Conservation (phyloP, 192 early-diverging fungal genomes). For the Linnemannia zychae region DNA sequence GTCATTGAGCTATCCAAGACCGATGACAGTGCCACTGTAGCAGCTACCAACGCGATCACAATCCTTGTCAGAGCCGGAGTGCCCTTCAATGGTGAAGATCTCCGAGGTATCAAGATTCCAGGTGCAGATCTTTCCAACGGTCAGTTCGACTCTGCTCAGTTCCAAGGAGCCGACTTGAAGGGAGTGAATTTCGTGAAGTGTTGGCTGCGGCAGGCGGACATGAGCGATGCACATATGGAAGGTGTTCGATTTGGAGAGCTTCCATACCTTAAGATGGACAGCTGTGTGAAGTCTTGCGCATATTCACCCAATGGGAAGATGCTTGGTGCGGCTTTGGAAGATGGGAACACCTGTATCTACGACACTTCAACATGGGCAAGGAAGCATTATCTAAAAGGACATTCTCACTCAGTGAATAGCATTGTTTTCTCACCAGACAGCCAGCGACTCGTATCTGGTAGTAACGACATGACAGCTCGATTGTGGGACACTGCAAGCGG, state of each 20-base stretch:
- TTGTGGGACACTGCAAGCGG: too few species aligned
- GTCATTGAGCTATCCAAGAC: conserved; percentile 7
- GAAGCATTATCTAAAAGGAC: too few species aligned
- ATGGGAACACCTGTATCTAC: not conserved
- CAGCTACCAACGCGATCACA: conserved; percentile 20
- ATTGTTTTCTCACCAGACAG: not conserved
- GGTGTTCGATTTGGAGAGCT: conserved; percentile 14
- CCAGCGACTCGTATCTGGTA: not conserved
- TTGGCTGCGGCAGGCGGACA: conserved; percentile 10
- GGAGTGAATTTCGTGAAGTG: not conserved
- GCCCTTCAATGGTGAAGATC: conserved; percentile 2
- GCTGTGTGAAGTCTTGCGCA: not conserved
- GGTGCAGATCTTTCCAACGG: conserved; percentile 19
- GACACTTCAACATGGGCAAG: conserved; percentile 5
- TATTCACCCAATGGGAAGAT: conserved; percentile 6
- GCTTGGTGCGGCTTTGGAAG: not conserved
- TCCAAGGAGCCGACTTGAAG: conserved; percentile 12
- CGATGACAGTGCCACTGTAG: not conserved
- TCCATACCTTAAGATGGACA: not conserved
- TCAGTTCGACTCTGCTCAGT: conserved; percentile 4
- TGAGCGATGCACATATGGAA: not conserved
- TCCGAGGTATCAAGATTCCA: conserved; percentile 11
- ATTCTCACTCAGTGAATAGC: not conserved
- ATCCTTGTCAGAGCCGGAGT: conserved; percentile 9
- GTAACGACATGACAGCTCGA: not conserved